Evolutionary conservation across 192 early-diverging fungal species (phyloP).

Genomic region (Nowakowskiella sp.): DNA sequence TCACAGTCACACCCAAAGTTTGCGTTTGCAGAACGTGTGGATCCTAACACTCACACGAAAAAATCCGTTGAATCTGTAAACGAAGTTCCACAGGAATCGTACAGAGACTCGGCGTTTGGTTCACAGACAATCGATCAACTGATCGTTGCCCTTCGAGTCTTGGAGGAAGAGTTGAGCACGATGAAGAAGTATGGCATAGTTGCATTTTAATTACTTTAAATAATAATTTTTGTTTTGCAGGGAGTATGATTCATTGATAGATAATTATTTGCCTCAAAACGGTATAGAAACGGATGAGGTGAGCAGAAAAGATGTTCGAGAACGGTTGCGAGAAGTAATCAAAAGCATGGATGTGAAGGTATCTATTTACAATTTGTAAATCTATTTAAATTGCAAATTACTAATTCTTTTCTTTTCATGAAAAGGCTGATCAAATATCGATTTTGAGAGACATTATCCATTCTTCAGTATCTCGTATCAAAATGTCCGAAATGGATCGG

Average conservation of each 20-base stretch:
- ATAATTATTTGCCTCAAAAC: slow-evolving; percentile 29
- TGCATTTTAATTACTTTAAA: not conserved
- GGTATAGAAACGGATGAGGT: not conserved
- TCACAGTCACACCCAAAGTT: not conserved
- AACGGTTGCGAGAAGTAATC: slow-evolving; percentile 41
- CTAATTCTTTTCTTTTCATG: not conserved
- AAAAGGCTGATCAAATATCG: slow-evolving; percentile 42
- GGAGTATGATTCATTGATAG: slow-evolving; percentile 36
- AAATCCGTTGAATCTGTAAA: not conserved
- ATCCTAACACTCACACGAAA: not conserved
- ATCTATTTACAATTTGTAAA: not conserved
- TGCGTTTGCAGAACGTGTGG: not conserved
- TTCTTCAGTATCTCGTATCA: too few relatives aligned
- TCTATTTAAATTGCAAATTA: not conserved
- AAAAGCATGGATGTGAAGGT: slow-evolving; percentile 44
- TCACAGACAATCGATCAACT: slow-evolving; percentile 18
- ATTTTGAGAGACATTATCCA: slow-evolving; percentile 47
- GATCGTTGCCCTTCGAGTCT: slow-evolving; percentile 15
- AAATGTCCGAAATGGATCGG: too few relatives aligned
- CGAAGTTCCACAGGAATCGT: not conserved
- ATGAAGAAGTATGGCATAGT: slow-evolving; percentile 24
- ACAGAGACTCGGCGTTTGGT: not conserved
- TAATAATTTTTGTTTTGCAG: slow-evolving; percentile 13
- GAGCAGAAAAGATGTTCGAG: slow-evolving; percentile 28
- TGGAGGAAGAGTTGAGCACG: slow-evolving; percentile 33